Percentiles rank a stretch among this genome's conserved stretches.
Evolutionary conservation across 1,284 basidiomycete genomes (phyloP).

Genomic region (Ceratobasidium sp.): DNA sequence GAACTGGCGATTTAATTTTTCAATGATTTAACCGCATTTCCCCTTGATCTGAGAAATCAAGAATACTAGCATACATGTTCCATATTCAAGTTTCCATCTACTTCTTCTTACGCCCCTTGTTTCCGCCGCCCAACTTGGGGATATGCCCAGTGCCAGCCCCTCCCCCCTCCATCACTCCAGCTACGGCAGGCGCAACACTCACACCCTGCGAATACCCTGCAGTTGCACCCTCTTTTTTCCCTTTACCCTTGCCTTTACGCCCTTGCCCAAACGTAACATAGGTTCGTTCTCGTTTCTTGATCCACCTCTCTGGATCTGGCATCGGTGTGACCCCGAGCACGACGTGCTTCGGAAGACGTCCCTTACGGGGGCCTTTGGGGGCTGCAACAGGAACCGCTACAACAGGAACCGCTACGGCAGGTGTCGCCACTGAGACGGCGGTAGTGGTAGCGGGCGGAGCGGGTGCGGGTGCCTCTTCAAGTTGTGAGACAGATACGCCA

Average conservation of each 20-base stretch:
- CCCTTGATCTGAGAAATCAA: too few species aligned
- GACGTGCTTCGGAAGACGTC: conserved; percentile 76
- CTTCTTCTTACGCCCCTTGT: conserved; percentile 46
- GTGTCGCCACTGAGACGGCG: neutral
- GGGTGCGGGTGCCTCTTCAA: conserved; percentile 72
- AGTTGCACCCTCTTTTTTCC: conserved; percentile 46
- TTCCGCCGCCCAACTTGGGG: conserved; percentile 30
- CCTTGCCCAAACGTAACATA: conserved; percentile 49
- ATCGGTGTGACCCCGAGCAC: conserved; percentile 77
- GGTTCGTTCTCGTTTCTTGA: conserved; percentile 81
- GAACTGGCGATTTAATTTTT: neutral
- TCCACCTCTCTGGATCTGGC: conserved; percentile 83
- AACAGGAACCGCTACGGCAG: conserved; percentile 13
- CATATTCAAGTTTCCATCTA: neutral
- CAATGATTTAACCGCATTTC: neutral
- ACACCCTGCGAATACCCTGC: conserved; percentile 40
- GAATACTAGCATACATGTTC: too few species aligned
- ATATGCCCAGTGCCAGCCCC: conserved; percentile 42
- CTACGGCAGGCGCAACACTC: conserved; percentile 38
- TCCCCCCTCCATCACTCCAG: conserved; percentile 48
- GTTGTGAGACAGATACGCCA: conserved; percentile 62
- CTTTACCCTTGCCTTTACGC: conserved; percentile 44
- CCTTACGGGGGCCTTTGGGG: conserved; percentile 67
- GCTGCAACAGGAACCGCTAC: conserved; percentile 43
- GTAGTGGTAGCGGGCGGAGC: conserved; percentile 55